Evolutionary conservation across 345 rosid species (phyloP).

Genomic region (Populus tremula): DNA sequence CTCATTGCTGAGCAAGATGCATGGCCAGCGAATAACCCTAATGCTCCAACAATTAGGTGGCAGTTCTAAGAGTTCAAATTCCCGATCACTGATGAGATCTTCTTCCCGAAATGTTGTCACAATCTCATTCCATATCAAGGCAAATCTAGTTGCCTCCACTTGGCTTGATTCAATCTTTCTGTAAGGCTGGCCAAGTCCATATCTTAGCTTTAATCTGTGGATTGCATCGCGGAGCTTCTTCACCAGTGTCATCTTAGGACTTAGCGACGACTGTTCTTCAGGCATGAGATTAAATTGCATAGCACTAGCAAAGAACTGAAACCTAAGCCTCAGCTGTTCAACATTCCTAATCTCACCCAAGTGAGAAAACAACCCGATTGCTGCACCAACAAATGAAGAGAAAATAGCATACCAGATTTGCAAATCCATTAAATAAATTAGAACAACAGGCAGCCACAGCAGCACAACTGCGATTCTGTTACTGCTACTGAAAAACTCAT

Average conservation of each 20-base stretch:
- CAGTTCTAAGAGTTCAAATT: slow-evolving; percentile 75
- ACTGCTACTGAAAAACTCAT: slow-evolving; percentile 64
- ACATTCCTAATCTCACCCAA: slow-evolving; percentile 90
- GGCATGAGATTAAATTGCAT: slow-evolving; percentile 91
- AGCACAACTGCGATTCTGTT: slow-evolving; percentile 52
- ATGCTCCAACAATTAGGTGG: slow-evolving; percentile 82
- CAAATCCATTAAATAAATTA: slow-evolving; percentile 77
- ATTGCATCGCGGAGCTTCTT: slow-evolving; percentile 78
- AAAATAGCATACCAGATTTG: slow-evolving; percentile 87
- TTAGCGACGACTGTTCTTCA: slow-evolving; percentile 43
- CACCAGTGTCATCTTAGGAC: slow-evolving; percentile 57
- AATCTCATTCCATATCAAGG: slow-evolving; percentile 89
- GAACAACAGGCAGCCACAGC: slow-evolving; percentile 75
- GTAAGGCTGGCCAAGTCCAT: slow-evolving; percentile 81
- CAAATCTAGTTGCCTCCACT: slow-evolving; percentile 81
- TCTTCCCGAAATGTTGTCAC: slow-evolving; percentile 73
- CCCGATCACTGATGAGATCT: slow-evolving; percentile 71
- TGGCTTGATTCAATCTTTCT: slow-evolving; percentile 79
- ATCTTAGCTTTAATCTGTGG: slow-evolving; percentile 66
- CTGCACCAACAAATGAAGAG: slow-evolving; percentile 64
- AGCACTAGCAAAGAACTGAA: slow-evolving; percentile 90
- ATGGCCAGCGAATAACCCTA: slow-evolving; percentile 89
- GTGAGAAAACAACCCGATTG: slow-evolving; percentile 68
- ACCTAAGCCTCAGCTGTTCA: slow-evolving; percentile 80
- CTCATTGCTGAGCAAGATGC: slow-evolving; percentile 83